Conservation (phyloP, 1,284 basidiomycete species). For the Golubevia sp. region DNA sequence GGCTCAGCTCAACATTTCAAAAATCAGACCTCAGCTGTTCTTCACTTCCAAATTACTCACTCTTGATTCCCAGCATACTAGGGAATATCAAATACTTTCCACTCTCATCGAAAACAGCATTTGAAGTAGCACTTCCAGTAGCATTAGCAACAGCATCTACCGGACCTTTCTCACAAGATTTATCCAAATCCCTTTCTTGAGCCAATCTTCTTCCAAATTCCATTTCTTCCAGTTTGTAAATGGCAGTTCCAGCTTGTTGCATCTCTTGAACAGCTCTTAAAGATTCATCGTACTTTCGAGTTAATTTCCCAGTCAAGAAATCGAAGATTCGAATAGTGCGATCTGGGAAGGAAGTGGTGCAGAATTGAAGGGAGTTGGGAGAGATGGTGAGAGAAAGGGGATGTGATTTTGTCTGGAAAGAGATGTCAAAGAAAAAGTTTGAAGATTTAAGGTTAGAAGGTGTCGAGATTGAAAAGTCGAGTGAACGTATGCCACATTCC, state of each 20-base stretch:
- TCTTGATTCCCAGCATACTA: conserved; percentile 91
- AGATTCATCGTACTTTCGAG: conserved; percentile 92
- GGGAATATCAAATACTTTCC: conserved; percentile 92
- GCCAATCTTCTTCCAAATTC: conserved; percentile 96
- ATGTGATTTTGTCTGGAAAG: conserved; percentile 77
- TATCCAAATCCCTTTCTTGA: conserved; percentile 85
- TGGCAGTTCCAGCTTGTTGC: conserved; percentile 74
- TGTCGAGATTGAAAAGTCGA: neutral
- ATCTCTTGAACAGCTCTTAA: conserved; percentile 90
- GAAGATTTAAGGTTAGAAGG: neutral
- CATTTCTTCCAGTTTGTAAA: conserved; percentile 95
- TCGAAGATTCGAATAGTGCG: conserved; percentile 92
- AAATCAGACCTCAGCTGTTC: neutral
- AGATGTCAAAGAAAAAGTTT: neutral
- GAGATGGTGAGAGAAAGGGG: conserved; percentile 90
- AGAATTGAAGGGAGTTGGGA: conserved; percentile 83
- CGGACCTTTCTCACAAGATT: conserved; percentile 65
- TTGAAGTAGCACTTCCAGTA: conserved; percentile 32
- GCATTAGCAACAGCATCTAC: conserved; percentile 63
- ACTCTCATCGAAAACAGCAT: conserved; percentile 94
- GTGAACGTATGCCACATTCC: neutral
- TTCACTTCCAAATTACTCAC: no score
- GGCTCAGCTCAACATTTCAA: neutral
- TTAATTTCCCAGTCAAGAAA: conserved; percentile 85
- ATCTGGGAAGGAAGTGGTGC: conserved; percentile 87